Evolutionary conservation across 2,329 filamentous ascomycete genomes (phyloP), one percentile per base, ranked within the genome.

Genomic region (Botrytis pseudocinerea): DNA sequence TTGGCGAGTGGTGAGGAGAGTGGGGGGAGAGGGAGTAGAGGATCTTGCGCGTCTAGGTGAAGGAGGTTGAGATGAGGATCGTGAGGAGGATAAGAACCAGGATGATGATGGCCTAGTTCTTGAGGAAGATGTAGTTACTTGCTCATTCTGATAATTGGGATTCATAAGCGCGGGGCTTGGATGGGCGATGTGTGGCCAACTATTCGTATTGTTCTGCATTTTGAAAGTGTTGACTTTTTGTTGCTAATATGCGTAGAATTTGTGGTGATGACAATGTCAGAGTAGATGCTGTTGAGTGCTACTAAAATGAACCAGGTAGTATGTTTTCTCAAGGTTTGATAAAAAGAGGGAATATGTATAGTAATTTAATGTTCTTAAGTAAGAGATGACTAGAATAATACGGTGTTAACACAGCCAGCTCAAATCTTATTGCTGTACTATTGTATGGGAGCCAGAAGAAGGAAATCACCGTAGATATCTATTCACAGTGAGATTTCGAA

Each of bases 131-230:
- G 35, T 10, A 61, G 35, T 0, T 16, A 14, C 59, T 38, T 61
- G 20, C 14, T 40, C 35, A 3, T 38, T 61, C 10, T n/a, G 59
- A 25, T 61, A 4, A n/a, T 40, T 1, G 35, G 32, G 3, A 22
- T n/a, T 4, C 9, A 60, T 25, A 22, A 10, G 14, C 0, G 25
- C 4, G 3, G 5, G 6, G 1, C 1, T 25, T 61, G 2, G 0
- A 61, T 38, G 20, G 8, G 32, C 32, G 14, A 25, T n/a, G 25
- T 38, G 4, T 2, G 12, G 22, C 32, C 22, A 40, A 38, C 6
- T 3, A 35, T 32, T 10, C 8, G 8, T 25, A 2, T 38, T 61
- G 6, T 61, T 61, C 20, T 61, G 35, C 35, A 38, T 40, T 25
- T 2, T 38, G 32, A 38, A 14, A 38, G 38, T 38, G 38, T 38